Percentiles rank a stretch among this genome's conserved stretches.
Evolutionary conservation across 352 stramenopile genomes (phyloP).

Genomic region (Phytophthora nicotianae): DNA sequence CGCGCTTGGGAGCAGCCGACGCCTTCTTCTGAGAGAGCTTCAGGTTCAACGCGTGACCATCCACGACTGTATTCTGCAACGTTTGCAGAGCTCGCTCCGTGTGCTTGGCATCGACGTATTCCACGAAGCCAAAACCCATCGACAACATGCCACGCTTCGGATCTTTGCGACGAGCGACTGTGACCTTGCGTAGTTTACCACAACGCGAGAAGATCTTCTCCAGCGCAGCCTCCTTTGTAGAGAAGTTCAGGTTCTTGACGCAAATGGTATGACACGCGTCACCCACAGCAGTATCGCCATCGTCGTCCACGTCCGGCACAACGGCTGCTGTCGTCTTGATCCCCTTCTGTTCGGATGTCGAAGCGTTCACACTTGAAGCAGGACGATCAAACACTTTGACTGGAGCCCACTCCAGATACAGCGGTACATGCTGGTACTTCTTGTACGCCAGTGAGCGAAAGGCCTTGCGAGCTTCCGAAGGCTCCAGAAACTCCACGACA

Average conservation of each 20-base stretch:
- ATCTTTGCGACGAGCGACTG: conserved; percentile 84
- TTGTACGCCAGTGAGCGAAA: conserved; percentile 98
- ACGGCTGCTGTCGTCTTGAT: conserved; percentile 58
- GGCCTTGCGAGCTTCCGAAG: conserved; percentile 94
- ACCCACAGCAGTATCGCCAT: conserved; percentile 67
- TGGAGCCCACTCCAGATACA: conserved; percentile 99
- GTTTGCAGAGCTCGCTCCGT: conserved; percentile 85
- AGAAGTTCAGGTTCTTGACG: conserved; percentile 99
- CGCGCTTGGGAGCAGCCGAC: conserved; percentile 45
- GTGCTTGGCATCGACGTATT: conserved; percentile 91
- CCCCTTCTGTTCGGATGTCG: conserved; percentile 44
- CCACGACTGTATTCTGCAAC: conserved; percentile 88
- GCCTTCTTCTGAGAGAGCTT: conserved; percentile 93
- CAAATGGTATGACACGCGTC: conserved; percentile 92
- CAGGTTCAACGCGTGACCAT: conserved; percentile 95
- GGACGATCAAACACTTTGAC: conserved; percentile 77
- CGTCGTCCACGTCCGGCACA: conserved; percentile 61
- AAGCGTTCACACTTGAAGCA: conserved; percentile 15
- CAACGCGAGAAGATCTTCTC: conserved; percentile 71
- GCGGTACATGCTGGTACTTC: conserved; percentile 97
- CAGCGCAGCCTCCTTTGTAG: conserved; percentile 91
- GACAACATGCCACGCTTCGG: conserved; percentile 89
- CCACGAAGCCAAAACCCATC: conserved; percentile 99
- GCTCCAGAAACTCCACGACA: conserved; percentile 95
- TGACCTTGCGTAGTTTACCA: conserved; percentile 85